Percentiles rank a stretch among this genome's conserved stretches.
Evolutionary conservation across 495 filamentous ascomycete species (phyloP).

Genomic region (Trichoderma reesei): DNA sequence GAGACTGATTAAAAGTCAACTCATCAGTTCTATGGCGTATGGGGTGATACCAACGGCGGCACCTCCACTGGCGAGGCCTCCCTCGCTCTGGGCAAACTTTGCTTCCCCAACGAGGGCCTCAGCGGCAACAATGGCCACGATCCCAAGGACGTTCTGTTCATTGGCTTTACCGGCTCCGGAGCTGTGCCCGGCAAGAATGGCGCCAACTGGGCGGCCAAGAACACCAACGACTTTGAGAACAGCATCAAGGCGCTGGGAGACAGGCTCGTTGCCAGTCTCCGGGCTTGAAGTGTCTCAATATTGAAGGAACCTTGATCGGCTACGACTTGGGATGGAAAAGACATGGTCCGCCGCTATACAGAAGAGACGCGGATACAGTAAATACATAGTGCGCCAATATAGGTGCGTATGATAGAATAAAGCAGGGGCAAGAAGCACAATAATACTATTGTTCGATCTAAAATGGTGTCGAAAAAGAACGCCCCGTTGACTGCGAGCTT

Average conservation of each 20-base stretch:
- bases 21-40: constrained; percentile 51
- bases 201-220: constrained; percentile 40
- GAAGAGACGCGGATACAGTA: too few relatives aligned
- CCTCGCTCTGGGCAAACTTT: constrained; percentile 46
- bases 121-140: constrained; percentile 43
- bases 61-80: constrained; percentile 47
- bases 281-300: not conserved
- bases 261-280: constrained; percentile 19
- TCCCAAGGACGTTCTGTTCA: constrained; percentile 42
- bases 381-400: too few relatives aligned
- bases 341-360: too few relatives aligned
- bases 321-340: too few relatives aligned
- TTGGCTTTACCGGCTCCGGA: constrained; percentile 41
- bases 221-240: constrained; percentile 35
- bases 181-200: constrained; percentile 38
- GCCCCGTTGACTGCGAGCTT: too few relatives aligned
- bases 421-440: too few relatives aligned
- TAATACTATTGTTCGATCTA: too few relatives aligned
- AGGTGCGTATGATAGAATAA: too few relatives aligned
- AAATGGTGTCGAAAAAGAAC: too few relatives aligned
- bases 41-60: constrained; percentile 57
- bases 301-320: too few relatives aligned
- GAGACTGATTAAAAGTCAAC: not conserved
- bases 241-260: constrained; percentile 42
- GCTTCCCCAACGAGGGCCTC: constrained; percentile 36